Conservation (phyloP, 164 flowering plant genomes). For the Annona squamosa region DNA sequence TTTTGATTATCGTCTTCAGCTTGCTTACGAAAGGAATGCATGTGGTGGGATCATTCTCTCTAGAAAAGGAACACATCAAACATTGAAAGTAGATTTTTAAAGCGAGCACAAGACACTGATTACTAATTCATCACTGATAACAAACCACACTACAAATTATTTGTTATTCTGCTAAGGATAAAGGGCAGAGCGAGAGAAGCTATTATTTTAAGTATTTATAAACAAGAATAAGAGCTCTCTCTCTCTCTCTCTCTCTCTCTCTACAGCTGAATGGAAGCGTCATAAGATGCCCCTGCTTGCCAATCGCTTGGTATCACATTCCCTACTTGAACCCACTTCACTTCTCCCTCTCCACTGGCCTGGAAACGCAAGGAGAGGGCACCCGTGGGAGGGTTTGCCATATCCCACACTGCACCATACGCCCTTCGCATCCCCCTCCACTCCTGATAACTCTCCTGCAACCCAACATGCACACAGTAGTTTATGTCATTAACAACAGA, state of each 20-base stretch:
- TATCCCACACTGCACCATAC: slow-evolving; percentile 51
- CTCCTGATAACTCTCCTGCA: slow-evolving; percentile 55
- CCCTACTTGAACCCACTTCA: slow-evolving; percentile 38
- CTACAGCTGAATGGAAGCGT: slow-evolving; percentile 42
- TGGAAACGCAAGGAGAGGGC: slow-evolving; percentile 45
- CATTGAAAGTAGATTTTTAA: too few relatives aligned
- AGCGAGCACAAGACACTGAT: too few relatives aligned
- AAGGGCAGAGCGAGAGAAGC: not conserved
- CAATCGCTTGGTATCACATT: slow-evolving; percentile 50
- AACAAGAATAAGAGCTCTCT: not conserved
- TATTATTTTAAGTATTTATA: too few relatives aligned
- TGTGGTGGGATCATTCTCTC: too few relatives aligned
- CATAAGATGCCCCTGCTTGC: slow-evolving; percentile 64
- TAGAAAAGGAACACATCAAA: too few relatives aligned
- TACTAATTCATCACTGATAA: not conserved
- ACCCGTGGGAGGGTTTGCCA: slow-evolving; percentile 30
- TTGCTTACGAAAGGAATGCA: too few relatives aligned
- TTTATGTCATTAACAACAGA: not conserved
- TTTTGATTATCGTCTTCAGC: too few relatives aligned
- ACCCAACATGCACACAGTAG: not conserved
- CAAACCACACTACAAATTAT: not conserved
- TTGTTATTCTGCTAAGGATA: not conserved
- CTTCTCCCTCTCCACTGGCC: slow-evolving; percentile 31
- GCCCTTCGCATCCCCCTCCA: slow-evolving; percentile 70
- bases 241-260: not conserved